Percentiles rank a stretch among this genome's conserved stretches.
phyloP scores from a whole-genome alignment of 805 yeast species.

The Ogataea henricii region DNA sequence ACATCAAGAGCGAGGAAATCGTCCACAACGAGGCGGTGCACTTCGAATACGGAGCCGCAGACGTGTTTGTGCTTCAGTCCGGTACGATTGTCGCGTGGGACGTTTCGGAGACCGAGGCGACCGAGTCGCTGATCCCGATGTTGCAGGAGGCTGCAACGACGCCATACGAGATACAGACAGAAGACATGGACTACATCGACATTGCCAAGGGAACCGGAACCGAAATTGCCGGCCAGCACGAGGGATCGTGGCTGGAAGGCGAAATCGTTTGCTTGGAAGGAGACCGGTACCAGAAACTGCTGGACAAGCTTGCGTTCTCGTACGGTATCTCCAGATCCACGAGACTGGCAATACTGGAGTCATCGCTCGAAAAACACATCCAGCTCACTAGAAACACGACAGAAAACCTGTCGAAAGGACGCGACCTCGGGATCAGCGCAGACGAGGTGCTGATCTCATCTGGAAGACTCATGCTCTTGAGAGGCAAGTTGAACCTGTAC shows the following conservation, averaged over 20 bases:
- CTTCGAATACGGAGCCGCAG: conserved; percentile 45
- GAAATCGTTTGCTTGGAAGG: conserved; percentile 74
- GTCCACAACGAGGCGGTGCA: conserved; percentile 62
- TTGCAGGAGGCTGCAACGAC: conserved; percentile 50
- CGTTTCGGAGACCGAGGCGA: conserved; percentile 54
- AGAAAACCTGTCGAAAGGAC: conserved; percentile 65
- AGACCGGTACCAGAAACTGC: conserved; percentile 46
- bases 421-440: conserved; percentile 51
- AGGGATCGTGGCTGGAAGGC: conserved; percentile 45
- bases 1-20: conserved; percentile 36
- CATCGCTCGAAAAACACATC: conserved; percentile 69
- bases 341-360: conserved; percentile 77
- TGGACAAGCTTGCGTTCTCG: conserved; percentile 87
- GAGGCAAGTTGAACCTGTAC: conserved; percentile 84
- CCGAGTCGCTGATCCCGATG: conserved; percentile 51
- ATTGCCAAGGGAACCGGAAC: conserved; percentile 7
- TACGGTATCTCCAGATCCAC: conserved; percentile 88
- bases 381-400: conserved; percentile 62
- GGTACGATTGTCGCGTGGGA: conserved; percentile 91
- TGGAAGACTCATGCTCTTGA: conserved; percentile 69
- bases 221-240: conserved; percentile 35
- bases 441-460: conserved; percentile 67
- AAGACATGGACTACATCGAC: conserved; percentile 77
- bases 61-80: conserved; percentile 67
- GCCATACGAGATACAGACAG: conserved; percentile 63